Conservation (phyloP, 441 rosid species). For the Breynia disticha region DNA sequence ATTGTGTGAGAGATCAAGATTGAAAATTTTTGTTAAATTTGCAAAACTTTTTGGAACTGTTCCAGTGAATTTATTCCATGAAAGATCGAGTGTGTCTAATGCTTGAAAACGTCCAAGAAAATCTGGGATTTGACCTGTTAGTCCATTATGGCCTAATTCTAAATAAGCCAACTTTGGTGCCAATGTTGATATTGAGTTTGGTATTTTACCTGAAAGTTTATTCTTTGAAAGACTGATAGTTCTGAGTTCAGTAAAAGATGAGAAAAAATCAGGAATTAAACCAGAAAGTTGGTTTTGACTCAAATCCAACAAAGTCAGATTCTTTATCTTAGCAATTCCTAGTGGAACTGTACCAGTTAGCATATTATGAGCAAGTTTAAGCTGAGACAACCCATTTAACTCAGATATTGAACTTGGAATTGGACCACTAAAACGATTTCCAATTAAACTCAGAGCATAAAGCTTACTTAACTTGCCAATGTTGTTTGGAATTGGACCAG, state of each 20-base stretch:
- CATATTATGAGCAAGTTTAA: slow-evolving; percentile 37
- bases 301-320: slow-evolving; percentile 25
- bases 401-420: slow-evolving; percentile 51
- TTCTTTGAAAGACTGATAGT: slow-evolving; percentile 37
- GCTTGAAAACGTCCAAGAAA: slow-evolving; percentile 46
- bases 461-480: slow-evolving; percentile 39
- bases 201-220: slow-evolving; percentile 40
- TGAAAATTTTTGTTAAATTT: slow-evolving; percentile 65
- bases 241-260: slow-evolving; percentile 33
- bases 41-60: slow-evolving; percentile 43
- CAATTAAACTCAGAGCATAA: slow-evolving; percentile 32
- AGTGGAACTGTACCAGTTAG: slow-evolving; percentile 43
- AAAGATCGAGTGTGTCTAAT: slow-evolving; percentile 60
- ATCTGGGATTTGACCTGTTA: slow-evolving; percentile 46
- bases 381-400: slow-evolving; percentile 40
- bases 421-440: slow-evolving; percentile 53
- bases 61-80: slow-evolving; percentile 39
- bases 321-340: slow-evolving; percentile 33
- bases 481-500: slow-evolving; percentile 45
- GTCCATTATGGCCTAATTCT: slow-evolving; percentile 47
- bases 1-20: slow-evolving; percentile 54
- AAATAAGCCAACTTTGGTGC: slow-evolving; percentile 36
- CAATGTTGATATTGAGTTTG: slow-evolving; percentile 35
- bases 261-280: slow-evolving; percentile 38
- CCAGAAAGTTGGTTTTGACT: slow-evolving; percentile 43